Base-by-base conservation (phyloP, 2,329 filamentous ascomycete species). In the Rugonectria rugulosa region DNA sequence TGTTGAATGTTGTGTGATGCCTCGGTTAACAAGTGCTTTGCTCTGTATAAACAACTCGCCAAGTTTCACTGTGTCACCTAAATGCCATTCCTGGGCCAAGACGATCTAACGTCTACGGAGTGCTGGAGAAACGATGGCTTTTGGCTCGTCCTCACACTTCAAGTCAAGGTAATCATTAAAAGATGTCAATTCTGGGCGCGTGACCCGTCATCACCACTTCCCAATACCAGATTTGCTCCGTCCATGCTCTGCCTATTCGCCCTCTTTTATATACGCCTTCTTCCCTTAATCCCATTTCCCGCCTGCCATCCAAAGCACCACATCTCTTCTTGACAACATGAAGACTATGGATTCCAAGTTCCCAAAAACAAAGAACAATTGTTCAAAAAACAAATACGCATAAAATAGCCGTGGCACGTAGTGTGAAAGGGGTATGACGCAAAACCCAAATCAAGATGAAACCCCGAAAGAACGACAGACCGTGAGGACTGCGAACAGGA, bases 101-200 rank as follows among this genome's bases (percentile, higher is more conserved):
- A n/a, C n/a, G n/a, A n/a, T n/a, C n/a, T n/a, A n/a, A n/a, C n/a
- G n/a, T n/a, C n/a, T n/a, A n/a, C n/a, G n/a, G n/a, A n/a, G n/a
- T n/a, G n/a, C n/a, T n/a, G n/a, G n/a, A n/a, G n/a, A n/a, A n/a
- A n/a, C n/a, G n/a, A n/a, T n/a, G n/a, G n/a, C n/a, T n/a, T n/a
- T n/a, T n/a, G n/a, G n/a, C n/a, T n/a, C n/a, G n/a, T n/a, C n/a
- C n/a, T n/a, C n/a, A n/a, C n/a, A n/a, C n/a, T n/a, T n/a, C n/a
- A n/a, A n/a, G n/a, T n/a, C n/a, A n/a, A n/a, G n/a, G n/a, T n/a
- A n/a, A n/a, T 36, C 32, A 36, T 36, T 61, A 64, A 53, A 38
- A 65, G 57, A 53, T 66, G 64, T 68, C 64, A 67, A 68, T 64
- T 66, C 53, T 51, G 45, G 37, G 50, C 17, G 52, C 44, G 47